Conservation (phyloP, 2,329 filamentous ascomycete genomes). For the Pseudogymnoascus sp. region DNA sequence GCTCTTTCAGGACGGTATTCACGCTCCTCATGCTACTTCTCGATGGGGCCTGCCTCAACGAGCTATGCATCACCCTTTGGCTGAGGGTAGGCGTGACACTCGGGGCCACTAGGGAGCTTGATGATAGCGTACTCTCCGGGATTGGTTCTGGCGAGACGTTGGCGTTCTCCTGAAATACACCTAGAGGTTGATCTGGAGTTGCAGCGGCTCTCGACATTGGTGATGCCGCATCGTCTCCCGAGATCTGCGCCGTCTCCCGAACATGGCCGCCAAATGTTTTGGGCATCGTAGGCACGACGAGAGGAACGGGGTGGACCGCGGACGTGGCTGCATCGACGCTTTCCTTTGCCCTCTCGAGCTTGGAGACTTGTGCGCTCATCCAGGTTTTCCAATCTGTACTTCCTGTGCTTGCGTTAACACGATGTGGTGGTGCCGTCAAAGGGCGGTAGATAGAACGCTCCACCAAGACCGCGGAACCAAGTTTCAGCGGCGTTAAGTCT, state of each 20-base stretch:
- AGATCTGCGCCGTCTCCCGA: conserved; percentile 43
- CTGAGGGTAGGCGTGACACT: background rate
- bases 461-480: conserved; percentile 31
- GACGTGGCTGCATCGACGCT: conserved; percentile 11
- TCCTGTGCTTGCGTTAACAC: conserved; percentile 36
- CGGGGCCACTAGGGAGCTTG: conserved; percentile 15
- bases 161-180: conserved; percentile 16
- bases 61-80: background rate
- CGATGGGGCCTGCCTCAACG: background rate
- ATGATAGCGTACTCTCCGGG: conserved; percentile 21
- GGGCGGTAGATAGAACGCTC: conserved; percentile 26
- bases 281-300: conserved; percentile 23
- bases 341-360: conserved; percentile 32
- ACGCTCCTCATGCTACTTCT: background rate
- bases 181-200: conserved; percentile 20
- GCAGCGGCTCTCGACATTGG: conserved; percentile 7
- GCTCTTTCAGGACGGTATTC: background rate
- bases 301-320: conserved; percentile 17
- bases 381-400: conserved; percentile 48
- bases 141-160: conserved; percentile 19
- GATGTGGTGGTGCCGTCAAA: conserved; percentile 20
- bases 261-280: conserved; percentile 34
- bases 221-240: conserved; percentile 28
- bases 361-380: conserved; percentile 45
- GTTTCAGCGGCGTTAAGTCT: conserved; percentile 8